phyloP scores from a whole-genome alignment of 1,284 basidiomycete genomes.

The Erythrobasidium hasegawianum region DNA sequence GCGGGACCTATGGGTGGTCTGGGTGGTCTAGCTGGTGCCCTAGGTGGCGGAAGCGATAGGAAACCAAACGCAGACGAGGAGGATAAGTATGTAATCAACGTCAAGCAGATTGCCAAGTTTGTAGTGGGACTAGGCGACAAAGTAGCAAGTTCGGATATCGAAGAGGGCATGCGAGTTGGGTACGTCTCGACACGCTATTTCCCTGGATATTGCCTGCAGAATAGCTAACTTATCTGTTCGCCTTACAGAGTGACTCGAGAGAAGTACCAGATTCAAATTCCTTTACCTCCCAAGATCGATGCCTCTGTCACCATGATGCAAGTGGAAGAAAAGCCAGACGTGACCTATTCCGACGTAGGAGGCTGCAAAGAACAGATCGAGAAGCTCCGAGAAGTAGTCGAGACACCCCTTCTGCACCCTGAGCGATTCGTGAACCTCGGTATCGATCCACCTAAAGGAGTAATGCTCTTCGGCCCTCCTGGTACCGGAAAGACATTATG shows the following conservation, averaged over 20 bases:
- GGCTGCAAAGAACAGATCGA: constrained; percentile 99
- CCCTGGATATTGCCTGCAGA: too few relatives aligned
- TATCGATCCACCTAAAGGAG: constrained; percentile 98
- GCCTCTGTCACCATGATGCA: constrained; percentile 99
- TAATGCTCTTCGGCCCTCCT: constrained; percentile 89
- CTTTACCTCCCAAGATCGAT: constrained; percentile 99
- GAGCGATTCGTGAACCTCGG: constrained; percentile 97
- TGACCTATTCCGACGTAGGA: constrained; percentile 96
- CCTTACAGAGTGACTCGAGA: constrained; percentile 56
- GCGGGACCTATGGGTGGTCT: constrained; percentile 25
- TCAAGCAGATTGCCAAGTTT: constrained; percentile 99
- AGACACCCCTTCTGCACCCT: constrained; percentile 92
- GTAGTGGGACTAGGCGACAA: constrained; percentile 95
- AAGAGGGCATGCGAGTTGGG: constrained; percentile 99
- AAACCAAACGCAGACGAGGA: constrained; percentile 72
- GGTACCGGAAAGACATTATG: constrained; percentile 99
- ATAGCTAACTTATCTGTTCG: too few relatives aligned
- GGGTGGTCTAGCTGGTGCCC: constrained; percentile 40
- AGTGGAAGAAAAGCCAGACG: constrained; percentile 98
- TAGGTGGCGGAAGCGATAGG: constrained; percentile 41
- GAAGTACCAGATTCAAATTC: constrained; percentile 99
- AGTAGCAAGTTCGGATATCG: constrained; percentile 95
- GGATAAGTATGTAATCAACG: constrained; percentile 99
- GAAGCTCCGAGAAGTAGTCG: constrained; percentile 97
- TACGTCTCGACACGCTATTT: too few relatives aligned